Evolutionary conservation across 495 filamentous ascomycete genomes (phyloP).

Genomic region (Penicillium verhagenii): DNA sequence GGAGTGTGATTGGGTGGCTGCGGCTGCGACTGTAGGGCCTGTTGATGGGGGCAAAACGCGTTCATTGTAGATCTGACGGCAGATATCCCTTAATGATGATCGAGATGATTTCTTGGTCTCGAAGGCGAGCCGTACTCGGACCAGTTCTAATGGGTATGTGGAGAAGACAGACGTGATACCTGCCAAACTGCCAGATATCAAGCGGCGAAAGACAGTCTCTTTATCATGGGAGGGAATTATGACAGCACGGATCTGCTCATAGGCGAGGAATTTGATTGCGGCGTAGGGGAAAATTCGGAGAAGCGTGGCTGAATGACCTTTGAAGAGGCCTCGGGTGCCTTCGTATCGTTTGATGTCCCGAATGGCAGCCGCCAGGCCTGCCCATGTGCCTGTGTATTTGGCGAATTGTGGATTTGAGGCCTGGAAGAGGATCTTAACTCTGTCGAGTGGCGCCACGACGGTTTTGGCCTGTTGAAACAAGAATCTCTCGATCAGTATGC

Average conservation of each 20-base stretch:
- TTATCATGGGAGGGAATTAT: conserved; percentile 68
- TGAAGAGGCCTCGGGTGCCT: conserved; percentile 74
- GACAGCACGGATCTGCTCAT: conserved; percentile 84
- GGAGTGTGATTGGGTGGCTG: conserved; percentile 24
- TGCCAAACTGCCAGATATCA: conserved; percentile 76
- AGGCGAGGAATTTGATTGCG: conserved; percentile 94
- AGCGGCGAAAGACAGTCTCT: conserved; percentile 76
- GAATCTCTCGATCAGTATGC: not conserved
- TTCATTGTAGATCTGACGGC: conserved; percentile 82
- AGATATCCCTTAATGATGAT: conserved; percentile 67
- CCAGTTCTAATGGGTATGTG: conserved; percentile 91
- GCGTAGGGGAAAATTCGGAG: conserved; percentile 97
- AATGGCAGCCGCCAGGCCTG: conserved; percentile 73
- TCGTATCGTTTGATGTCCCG: conserved; percentile 76
- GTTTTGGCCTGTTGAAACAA: conserved; percentile 76
- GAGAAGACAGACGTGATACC: conserved; percentile 90
- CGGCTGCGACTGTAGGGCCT: conserved; percentile 19
- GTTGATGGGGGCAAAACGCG: conserved; percentile 38
- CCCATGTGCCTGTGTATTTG: conserved; percentile 88
- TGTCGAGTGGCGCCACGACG: conserved; percentile 89
- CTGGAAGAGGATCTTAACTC: conserved; percentile 98
- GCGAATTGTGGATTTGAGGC: conserved; percentile 89
- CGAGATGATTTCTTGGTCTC: conserved; percentile 73
- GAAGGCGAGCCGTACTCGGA: conserved; percentile 89
- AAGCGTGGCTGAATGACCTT: conserved; percentile 91